Percentiles rank a stretch among this genome's conserved stretches.
Conservation (phyloP, 208 protist species). For the Trypanosoma melophagium region DNA sequence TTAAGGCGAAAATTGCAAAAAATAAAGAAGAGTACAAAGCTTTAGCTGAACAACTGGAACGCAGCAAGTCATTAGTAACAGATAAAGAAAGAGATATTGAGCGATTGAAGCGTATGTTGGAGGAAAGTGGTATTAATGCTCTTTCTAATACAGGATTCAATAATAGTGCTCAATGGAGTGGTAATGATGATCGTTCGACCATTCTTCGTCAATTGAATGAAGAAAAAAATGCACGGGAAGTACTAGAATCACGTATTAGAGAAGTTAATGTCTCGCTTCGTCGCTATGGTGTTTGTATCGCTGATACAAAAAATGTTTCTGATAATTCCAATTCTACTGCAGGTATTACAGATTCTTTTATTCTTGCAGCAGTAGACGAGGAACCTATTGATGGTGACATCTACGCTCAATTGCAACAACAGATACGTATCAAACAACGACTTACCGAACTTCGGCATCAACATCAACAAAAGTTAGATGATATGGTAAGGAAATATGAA, state of each 20-base stretch:
- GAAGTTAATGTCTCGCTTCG: constrained; percentile 83
- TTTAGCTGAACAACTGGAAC: constrained; percentile 75
- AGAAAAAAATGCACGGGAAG: constrained; percentile 42
- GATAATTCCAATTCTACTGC: constrained; percentile 8
- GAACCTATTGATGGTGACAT: constrained; percentile 74
- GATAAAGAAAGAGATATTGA: constrained; percentile 81
- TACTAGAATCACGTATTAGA: constrained; percentile 67
- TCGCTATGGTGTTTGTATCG: constrained; percentile 80
- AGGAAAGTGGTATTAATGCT: constrained; percentile 44
- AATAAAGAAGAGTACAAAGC: constrained; percentile 76
- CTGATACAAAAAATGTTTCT: constrained; percentile 40
- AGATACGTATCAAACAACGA: constrained; percentile 85
- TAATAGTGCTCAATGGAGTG: constrained; percentile 15
- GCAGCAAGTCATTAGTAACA: constrained; percentile 39
- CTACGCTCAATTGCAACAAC: constrained; percentile 79
- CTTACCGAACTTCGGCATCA: constrained; percentile 82
- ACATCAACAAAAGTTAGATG: constrained; percentile 78
- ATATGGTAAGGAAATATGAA: constrained; percentile 88
- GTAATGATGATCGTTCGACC: constrained; percentile 31
- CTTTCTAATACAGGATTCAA: not conserved
- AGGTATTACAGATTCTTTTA: constrained; percentile 50
- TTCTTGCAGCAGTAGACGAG: constrained; percentile 69
- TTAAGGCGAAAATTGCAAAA: constrained; percentile 85
- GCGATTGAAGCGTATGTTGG: constrained; percentile 75
- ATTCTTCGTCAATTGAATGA: constrained; percentile 59